phyloP scores from a whole-genome alignment of 352 stramenopile genomes.

The Discostella stelligera region DNA sequence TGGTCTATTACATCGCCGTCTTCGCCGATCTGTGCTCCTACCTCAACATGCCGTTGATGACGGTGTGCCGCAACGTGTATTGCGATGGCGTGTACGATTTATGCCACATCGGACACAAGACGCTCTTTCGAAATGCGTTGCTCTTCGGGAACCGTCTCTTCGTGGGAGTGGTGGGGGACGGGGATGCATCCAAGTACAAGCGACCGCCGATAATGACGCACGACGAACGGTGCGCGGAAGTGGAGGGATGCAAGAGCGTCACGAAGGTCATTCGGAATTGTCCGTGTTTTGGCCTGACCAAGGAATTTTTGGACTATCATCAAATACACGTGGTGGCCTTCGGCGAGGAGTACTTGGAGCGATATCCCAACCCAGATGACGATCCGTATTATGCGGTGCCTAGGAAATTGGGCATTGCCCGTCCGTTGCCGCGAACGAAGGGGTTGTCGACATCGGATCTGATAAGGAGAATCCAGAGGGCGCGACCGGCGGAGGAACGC shows the following conservation, averaged over 20 bases:
- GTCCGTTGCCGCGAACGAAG: slow-evolving; percentile 71
- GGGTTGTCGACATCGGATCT: slow-evolving; percentile 82
- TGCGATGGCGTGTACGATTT: slow-evolving; percentile 82
- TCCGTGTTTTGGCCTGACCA: slow-evolving; percentile 80
- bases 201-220: slow-evolving; percentile 81
- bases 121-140: slow-evolving; percentile 80
- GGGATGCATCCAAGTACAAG: slow-evolving; percentile 82
- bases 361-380: slow-evolving; percentile 79
- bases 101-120: slow-evolving; percentile 82
- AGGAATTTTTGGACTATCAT: slow-evolving; percentile 82
- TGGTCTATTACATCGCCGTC: slow-evolving; percentile 82
- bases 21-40: slow-evolving; percentile 82
- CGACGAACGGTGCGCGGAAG: slow-evolving; percentile 80
- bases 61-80: slow-evolving; percentile 80
- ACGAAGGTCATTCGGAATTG: slow-evolving; percentile 83
- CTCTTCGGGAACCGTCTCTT: slow-evolving; percentile 80
- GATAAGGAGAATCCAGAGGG: slow-evolving; percentile 79
- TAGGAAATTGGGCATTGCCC: slow-evolving; percentile 80
- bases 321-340: slow-evolving; percentile 84
- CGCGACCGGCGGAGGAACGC: slow-evolving; percentile 49
- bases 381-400: slow-evolving; percentile 82
- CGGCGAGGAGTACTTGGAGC: slow-evolving; percentile 81
- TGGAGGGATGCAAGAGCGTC: slow-evolving; percentile 83
- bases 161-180: slow-evolving; percentile 82
- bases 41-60: slow-evolving; percentile 82